These are phyloP conservation scores for Metarhizium sp. DNA, from an alignment of 2,329 filamentous ascomycete genomes.

Conservation along the genomic window DNA sequence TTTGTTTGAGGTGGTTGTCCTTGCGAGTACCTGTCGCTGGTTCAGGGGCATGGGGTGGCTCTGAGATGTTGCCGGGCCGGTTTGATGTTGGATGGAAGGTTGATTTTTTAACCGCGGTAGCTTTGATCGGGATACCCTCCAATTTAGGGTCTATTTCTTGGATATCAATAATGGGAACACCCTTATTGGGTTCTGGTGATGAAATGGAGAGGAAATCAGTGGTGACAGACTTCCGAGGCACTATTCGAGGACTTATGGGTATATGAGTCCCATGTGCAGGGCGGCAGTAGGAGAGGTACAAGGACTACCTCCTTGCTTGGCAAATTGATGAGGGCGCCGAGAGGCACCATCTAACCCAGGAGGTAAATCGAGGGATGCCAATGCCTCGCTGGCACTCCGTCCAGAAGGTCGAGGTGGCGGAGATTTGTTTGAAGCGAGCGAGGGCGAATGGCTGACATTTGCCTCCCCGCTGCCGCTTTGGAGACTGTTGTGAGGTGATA, in stretches of 20 bases:
- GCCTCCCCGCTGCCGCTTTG: slow-evolving; percentile 16
- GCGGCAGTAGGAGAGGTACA: slow-evolving; percentile 23
- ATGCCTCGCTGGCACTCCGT: slow-evolving; percentile 11
- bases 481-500: slow-evolving; percentile 20
- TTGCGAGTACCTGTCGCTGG: slow-evolving; percentile 5
- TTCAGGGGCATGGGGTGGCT: slow-evolving; percentile 19
- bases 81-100: slow-evolving; percentile 29
- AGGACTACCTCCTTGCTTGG: slow-evolving; percentile 18
- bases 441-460: slow-evolving; percentile 9
- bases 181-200: slow-evolving; percentile 20
- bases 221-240: slow-evolving; percentile 24
- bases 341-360: slow-evolving; percentile 24
- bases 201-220: slow-evolving; percentile 26
- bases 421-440: slow-evolving; percentile 7
- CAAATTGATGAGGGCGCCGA: slow-evolving; percentile 23
- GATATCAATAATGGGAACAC: slow-evolving; percentile 44
- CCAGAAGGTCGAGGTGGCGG: slow-evolving; percentile 12
- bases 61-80: slow-evolving; percentile 17
- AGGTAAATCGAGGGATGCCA: slow-evolving; percentile 18
- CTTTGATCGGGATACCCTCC: slow-evolving; percentile 50
- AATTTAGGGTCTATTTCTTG: slow-evolving; percentile 47
- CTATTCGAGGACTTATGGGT: slow-evolving; percentile 35
- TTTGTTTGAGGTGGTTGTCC: background rate
- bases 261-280: slow-evolving; percentile 27
- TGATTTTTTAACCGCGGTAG: slow-evolving; percentile 39